Percentiles rank a stretch among this genome's conserved stretches.
These are phyloP conservation scores for Thalassiosira delicatula DNA, from an alignment of 352 stramenopile genomes.

Conservation along the genomic window DNA sequence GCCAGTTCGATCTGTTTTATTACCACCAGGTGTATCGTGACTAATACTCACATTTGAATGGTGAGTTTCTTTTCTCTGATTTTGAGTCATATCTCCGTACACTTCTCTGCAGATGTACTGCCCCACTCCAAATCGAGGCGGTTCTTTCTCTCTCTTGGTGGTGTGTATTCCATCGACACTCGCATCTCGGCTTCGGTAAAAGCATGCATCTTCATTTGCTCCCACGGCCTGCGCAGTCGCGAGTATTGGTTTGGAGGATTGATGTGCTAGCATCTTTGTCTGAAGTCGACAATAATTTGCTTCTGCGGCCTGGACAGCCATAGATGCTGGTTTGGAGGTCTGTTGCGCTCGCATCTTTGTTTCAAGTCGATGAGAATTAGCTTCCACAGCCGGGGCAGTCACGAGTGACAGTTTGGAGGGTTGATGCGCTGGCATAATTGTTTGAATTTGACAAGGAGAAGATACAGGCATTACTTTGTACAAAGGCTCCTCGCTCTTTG, in stretches of 20 bases:
- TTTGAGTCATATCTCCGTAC: neutral
- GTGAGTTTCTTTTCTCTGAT: neutral
- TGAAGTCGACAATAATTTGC: neutral
- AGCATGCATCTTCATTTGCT: too few species aligned
- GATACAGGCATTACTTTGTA: constrained; percentile 31
- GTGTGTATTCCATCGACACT: neutral
- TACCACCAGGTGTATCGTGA: too few species aligned
- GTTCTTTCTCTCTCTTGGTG: neutral
- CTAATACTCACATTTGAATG: too few species aligned
- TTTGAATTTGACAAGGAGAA: neutral
- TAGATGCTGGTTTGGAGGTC: too few species aligned
- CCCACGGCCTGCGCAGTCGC: neutral
- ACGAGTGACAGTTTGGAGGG: neutral
- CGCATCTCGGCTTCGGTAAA: neutral
- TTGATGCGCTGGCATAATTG: neutral
- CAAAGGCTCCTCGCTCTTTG: neutral
- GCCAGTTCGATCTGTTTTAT: too few species aligned
- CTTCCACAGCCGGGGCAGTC: neutral
- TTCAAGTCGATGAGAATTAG: too few species aligned
- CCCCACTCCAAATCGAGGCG: too few species aligned
- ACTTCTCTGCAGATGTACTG: neutral
- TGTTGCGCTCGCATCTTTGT: too few species aligned
- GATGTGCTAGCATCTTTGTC: neutral
- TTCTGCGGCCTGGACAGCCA: too few species aligned
- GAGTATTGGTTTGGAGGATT: neutral